phyloP scores from a whole-genome alignment of 371 early-diverging fungal species.

The Synchytrium microbalum region DNA sequence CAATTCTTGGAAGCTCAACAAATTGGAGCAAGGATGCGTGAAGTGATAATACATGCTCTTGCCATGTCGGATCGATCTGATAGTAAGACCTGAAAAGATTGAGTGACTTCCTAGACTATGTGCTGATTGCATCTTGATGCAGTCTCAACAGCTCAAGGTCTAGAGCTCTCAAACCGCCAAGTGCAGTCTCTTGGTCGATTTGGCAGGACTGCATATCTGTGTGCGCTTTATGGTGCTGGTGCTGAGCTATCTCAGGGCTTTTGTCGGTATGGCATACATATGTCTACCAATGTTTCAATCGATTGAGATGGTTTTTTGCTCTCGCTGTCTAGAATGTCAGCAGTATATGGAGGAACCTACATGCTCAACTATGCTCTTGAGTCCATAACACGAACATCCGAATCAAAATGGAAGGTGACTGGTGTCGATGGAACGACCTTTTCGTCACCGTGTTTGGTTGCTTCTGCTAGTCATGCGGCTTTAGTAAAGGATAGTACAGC shows the following conservation, averaged over 20 bases:
- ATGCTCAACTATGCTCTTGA: conserved; percentile 49
- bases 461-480: conserved; percentile 47
- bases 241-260: conserved; percentile 89
- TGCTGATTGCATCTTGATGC: background rate
- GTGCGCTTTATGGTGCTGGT: conserved; percentile 80
- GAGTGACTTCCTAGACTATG: conserved; percentile 7
- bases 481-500: conserved; percentile 22
- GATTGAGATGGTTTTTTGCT: conserved; percentile 6
- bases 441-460: conserved; percentile 40
- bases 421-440: conserved; percentile 18
- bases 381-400: conserved; percentile 35
- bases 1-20: conserved; percentile 56
- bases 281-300: background rate
- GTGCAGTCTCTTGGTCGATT: conserved; percentile 80
- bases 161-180: conserved; percentile 56
- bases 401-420: conserved; percentile 33
- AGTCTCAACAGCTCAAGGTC: conserved; percentile 54
- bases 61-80: conserved; percentile 42
- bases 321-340: conserved; percentile 20
- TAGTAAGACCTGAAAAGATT: conserved; percentile 25
- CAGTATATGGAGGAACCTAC: conserved; percentile 85
- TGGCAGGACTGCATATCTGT: conserved; percentile 73
- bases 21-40: conserved; percentile 54
- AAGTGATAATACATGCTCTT: conserved; percentile 65
- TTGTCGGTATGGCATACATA: conserved; percentile 52